Evolutionary conservation across 108 stramenopile genomes (phyloP).

Genomic region (Cyclotella cryptica): DNA sequence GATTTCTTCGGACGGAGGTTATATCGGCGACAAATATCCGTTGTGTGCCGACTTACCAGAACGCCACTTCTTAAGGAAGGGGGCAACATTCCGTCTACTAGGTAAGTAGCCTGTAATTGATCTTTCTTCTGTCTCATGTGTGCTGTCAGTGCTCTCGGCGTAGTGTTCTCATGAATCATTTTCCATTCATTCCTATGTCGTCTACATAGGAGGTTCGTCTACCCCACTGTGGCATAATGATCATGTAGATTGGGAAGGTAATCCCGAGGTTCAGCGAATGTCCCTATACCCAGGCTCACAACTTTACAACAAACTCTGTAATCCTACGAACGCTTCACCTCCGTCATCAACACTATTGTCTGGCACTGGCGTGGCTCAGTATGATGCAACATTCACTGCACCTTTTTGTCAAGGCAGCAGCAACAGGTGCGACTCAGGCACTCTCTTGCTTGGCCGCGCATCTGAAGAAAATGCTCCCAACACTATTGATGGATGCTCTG

Average conservation of each 20-base stretch:
- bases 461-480: conserved; percentile 25
- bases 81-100: conserved; percentile 38
- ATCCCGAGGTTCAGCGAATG: conserved; percentile 26
- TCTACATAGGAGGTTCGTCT: conserved; percentile 5
- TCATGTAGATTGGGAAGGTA: conserved; percentile 17
- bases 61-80: conserved; percentile 39
- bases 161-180: neutral
- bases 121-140: neutral
- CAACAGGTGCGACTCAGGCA: conserved; percentile 21
- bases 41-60: conserved; percentile 55
- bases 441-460: conserved; percentile 2
- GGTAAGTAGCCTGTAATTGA: conserved; percentile 6
- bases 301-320: conserved; percentile 39
- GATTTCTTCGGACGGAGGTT: conserved; percentile 17
- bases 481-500: conserved; percentile 31
- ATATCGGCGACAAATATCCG: conserved; percentile 56
- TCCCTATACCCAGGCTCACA: conserved; percentile 16
- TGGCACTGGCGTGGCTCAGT: conserved; percentile 24
- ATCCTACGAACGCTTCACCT: conserved; percentile 1
- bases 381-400: conserved; percentile 20
- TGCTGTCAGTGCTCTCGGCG: no score
- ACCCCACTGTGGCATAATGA: conserved; percentile 27
- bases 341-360: conserved; percentile 13
- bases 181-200: neutral
- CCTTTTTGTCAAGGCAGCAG: conserved; percentile 29